phyloP scores from a whole-genome alignment of 78 protist genomes.

The Cavenderia fasciculata region DNA sequence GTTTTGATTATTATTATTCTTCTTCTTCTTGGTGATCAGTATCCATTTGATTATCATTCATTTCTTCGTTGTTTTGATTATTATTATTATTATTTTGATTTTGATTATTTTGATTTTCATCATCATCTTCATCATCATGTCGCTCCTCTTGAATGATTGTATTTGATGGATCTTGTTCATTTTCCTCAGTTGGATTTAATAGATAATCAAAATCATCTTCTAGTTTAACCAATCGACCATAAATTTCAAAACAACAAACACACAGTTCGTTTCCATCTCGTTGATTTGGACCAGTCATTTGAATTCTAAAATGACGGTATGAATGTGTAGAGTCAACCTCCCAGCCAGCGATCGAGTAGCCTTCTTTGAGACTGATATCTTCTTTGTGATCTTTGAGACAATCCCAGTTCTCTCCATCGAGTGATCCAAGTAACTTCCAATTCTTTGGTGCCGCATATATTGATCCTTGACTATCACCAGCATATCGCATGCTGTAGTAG shows the following conservation, averaged over 20 bases:
- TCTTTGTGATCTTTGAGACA: slow-evolving; percentile 7
- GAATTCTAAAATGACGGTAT: slow-evolving; percentile 34
- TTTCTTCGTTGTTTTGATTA: too few relatives aligned
- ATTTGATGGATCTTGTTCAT: too few relatives aligned
- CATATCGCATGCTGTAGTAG: slow-evolving; percentile 68
- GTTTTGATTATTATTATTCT: too few relatives aligned
- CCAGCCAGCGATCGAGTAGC: slow-evolving; percentile 69
- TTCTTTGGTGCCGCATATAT: slow-evolving; percentile 76
- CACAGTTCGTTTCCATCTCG: slow-evolving; percentile 65
- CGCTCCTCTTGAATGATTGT: too few relatives aligned
- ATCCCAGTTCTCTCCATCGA: slow-evolving; percentile 64
- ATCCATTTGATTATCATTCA: too few relatives aligned
- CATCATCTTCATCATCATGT: too few relatives aligned
- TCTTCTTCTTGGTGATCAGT: too few relatives aligned
- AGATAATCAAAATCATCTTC: slow-evolving; percentile 61
- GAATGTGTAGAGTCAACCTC: slow-evolving; percentile 45
- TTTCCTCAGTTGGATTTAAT: too few relatives aligned
- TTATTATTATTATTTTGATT: too few relatives aligned
- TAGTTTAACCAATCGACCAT: slow-evolving; percentile 64
- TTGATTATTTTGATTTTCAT: too few relatives aligned
- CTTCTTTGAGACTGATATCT: slow-evolving; percentile 63
- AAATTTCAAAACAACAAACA: slow-evolving; percentile 73
- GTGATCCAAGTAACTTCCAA: slow-evolving; percentile 57
- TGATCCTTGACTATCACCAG: slow-evolving; percentile 76
- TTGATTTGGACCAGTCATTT: slow-evolving; percentile 71